Evolutionary conservation across 2,329 filamentous ascomycete species (phyloP).

Genomic region (Talaromyces piceae): DNA sequence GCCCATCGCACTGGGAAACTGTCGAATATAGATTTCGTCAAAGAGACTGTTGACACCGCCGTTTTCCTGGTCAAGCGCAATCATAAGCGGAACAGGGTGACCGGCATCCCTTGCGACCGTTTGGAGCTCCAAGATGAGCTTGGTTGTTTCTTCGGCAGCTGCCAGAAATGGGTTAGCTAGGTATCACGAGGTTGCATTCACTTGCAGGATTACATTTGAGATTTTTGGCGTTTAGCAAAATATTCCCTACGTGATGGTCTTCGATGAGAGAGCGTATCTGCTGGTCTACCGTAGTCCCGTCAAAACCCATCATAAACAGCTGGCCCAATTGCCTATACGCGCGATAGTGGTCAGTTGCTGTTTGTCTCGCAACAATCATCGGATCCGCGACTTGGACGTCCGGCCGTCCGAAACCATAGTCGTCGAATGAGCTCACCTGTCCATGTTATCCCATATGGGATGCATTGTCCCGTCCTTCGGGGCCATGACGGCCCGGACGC

Average conservation of each 20-base stretch:
- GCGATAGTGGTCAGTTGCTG: slow-evolving; percentile 59
- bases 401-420: too few species aligned
- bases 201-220: slow-evolving; percentile 48
- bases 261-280: slow-evolving; percentile 57
- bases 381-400: too few species aligned
- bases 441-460: slow-evolving; percentile 34
- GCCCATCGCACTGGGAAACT: slow-evolving; percentile 96
- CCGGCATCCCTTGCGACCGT: slow-evolving; percentile 85
- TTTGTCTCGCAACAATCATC: too few species aligned
- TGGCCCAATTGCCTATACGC: slow-evolving; percentile 57
- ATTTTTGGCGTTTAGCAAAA: slow-evolving; percentile 61
- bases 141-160: slow-evolving; percentile 88
- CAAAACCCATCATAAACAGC: slow-evolving; percentile 61
- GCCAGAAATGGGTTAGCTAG: slow-evolving; percentile 23
- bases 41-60: slow-evolving; percentile 95
- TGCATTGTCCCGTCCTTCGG: slow-evolving; percentile 35
- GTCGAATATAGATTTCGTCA: slow-evolving; percentile 89
- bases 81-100: slow-evolving; percentile 79
- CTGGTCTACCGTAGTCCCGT: slow-evolving; percentile 56
- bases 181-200: background rate
- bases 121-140: slow-evolving; percentile 83
- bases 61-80: slow-evolving; percentile 95
- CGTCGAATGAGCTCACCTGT: slow-evolving; percentile 27
- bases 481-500: slow-evolving; percentile 29
- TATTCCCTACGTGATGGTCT: slow-evolving; percentile 73